These are phyloP conservation scores for Syzygium aromaticum DNA, from an alignment of 345 rosid species.

Conservation along the genomic window DNA sequence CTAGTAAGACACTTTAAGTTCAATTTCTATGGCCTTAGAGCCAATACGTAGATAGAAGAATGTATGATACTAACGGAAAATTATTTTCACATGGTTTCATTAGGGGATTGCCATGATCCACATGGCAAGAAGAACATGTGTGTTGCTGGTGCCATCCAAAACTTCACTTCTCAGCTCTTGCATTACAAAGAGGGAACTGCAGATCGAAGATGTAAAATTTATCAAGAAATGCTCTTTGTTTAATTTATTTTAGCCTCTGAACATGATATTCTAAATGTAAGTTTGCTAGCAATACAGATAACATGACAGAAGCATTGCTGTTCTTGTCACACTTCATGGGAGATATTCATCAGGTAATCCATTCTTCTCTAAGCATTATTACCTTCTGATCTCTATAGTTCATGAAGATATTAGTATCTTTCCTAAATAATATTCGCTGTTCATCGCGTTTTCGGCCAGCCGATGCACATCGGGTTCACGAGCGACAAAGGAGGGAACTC, in stretches of 20 bases:
- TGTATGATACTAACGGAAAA: neutral
- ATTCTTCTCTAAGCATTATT: neutral
- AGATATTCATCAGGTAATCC: conserved; percentile 75
- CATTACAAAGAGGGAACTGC: conserved; percentile 77
- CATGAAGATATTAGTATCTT: neutral
- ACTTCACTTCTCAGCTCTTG: conserved; percentile 84
- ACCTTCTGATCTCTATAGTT: neutral
- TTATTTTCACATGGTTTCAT: neutral
- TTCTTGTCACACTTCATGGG: conserved; percentile 96
- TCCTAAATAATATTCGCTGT: neutral
- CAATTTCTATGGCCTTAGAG: neutral
- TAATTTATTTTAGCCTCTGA: neutral
- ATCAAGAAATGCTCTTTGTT: neutral
- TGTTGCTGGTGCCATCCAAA: conserved; percentile 79
- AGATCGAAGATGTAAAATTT: conserved; percentile 67
- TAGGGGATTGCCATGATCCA: conserved; percentile 85
- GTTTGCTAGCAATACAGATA: conserved; percentile 35
- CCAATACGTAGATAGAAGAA: neutral
- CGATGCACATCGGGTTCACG: conserved; percentile 85
- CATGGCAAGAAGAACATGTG: conserved; percentile 56
- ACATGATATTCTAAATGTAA: neutral
- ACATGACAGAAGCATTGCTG: conserved; percentile 85
- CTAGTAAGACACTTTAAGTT: conserved; percentile 24
- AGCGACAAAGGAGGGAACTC: conserved; percentile 89
- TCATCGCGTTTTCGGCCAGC: conserved; percentile 24